Evolutionary conservation across 106 monocot species (phyloP).

Genomic region (Apostasia shenzhenica): DNA sequence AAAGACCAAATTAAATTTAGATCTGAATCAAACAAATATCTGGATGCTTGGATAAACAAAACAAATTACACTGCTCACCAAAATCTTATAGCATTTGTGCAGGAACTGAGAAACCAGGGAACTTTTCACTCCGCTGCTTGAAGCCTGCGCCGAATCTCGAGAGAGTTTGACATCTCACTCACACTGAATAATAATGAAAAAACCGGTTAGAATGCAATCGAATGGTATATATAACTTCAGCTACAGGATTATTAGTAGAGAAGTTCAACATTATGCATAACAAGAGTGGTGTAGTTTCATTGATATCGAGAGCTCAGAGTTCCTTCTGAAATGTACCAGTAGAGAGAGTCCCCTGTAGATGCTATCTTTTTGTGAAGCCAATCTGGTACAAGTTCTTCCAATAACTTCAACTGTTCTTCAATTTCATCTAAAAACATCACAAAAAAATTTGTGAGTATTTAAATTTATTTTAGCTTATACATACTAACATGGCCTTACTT

Average conservation of each 20-base stretch:
- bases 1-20: too few species aligned
- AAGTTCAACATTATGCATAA: background rate
- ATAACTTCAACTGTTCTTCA: slow-evolving; percentile 71
- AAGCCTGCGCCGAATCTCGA: slow-evolving; percentile 1
- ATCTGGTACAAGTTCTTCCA: slow-evolving; percentile 75
- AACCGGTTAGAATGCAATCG: background rate
- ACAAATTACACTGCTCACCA: too few species aligned
- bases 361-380: slow-evolving; percentile 64
- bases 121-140: background rate
- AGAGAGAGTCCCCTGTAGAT: slow-evolving; percentile 50
- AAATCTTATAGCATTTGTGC: too few species aligned
- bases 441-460: background rate
- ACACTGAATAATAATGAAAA: background rate
- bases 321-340: slow-evolving; percentile 33
- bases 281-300: background rate
- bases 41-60: too few species aligned
- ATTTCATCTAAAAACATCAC: slow-evolving; percentile 50
- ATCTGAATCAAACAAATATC: too few species aligned
- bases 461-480: background rate
- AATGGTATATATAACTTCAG: too few species aligned
- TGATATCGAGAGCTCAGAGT: background rate
- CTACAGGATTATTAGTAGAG: too few species aligned
- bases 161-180: background rate
- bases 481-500: slow-evolving; percentile 29
- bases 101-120: too few species aligned